These are phyloP conservation scores for Eimeria maxima DNA, from an alignment of 169 alveolate species.

Conservation along the genomic window DNA sequence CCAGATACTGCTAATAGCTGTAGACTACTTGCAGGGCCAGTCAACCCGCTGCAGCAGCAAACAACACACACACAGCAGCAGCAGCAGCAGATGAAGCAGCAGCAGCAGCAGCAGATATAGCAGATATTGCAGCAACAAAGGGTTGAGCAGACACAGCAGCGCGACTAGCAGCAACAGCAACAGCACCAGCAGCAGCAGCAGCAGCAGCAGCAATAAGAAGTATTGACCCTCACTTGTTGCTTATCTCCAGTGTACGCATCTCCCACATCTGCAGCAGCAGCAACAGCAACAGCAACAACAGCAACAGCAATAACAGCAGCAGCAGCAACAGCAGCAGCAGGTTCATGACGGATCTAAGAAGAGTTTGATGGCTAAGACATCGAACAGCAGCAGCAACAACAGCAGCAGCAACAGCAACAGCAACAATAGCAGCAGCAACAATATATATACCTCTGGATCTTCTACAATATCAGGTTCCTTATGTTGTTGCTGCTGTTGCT, in stretches of 20 bases:
- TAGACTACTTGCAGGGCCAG: background rate
- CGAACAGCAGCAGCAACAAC: background rate
- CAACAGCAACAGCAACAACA: conserved; percentile 45
- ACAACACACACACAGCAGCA: background rate
- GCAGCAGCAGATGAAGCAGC: conserved; percentile 17
- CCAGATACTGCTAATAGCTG: conserved; percentile 40
- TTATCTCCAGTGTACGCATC: conserved; percentile 24
- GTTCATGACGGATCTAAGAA: too few relatives aligned
- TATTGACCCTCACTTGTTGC: conserved; percentile 20
- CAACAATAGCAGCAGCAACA: conserved; percentile 17
- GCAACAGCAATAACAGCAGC: conserved; percentile 1
- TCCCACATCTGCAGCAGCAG: conserved; percentile 66
- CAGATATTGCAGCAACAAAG: too few relatives aligned
- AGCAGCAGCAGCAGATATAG: conserved; percentile 26
- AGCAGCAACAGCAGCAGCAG: conserved; percentile 51
- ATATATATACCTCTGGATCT: background rate
- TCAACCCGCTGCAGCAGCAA: conserved; percentile 59
- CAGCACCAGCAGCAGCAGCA: background rate
- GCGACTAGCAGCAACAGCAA: background rate
- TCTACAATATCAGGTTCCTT: background rate
- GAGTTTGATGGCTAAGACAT: too few relatives aligned
- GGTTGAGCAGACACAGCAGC: too few relatives aligned
- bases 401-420: conserved; percentile 28
- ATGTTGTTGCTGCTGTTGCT: conserved; percentile 30
- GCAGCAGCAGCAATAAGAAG: conserved; percentile 31